Evolutionary conservation across 768 basidiomycete species (phyloP), one percentile per base, ranked within the genome.

Genomic region (Tricholoma flavovirens): DNA sequence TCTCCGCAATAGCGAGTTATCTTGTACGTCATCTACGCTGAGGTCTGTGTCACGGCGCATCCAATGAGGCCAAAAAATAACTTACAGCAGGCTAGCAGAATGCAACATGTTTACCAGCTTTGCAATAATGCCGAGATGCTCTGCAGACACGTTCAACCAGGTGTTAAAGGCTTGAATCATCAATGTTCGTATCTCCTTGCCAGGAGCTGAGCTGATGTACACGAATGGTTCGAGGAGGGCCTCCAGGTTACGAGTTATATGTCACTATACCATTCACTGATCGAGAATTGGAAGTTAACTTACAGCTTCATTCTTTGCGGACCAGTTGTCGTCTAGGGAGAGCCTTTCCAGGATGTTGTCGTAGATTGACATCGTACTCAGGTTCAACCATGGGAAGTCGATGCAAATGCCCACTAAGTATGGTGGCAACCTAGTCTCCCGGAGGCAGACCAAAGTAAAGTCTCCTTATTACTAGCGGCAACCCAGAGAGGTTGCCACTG

Each of bases 1-100:
- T 60, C 96, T 73, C 19, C 94, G 79, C 36, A 97, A 75, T 61
- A 92, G 89, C 0, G 90, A 89, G 56, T 88, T 88, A 59, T 97
- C 94, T 69, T 97, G 90, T 40, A 97, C 95, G 67, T 97, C 94
- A 65, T 97, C 94, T 59, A 97, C 82, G 68, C 93, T 97, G 68
- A 38, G 19, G 1, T 36, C 32, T 22, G 50, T 21, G 22, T 32
- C 21, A 35, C 8, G 32, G 24, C 4, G 10, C 19, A 3, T 15
- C 21, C 15, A 21, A 19, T 10, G 19, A 14, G 32, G 9, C n/a
- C 9, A 49, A 30, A n/a, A 32, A 17, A 49, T 29, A 10, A 26
- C 81, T 65, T 64, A 94, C 95, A 98, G 79, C 17, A 99, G 77
- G 68, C 90, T 93, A 5, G 95, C 94, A 53, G 86, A 92, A 63